A percentile compares a stretch with the other conserved stretches of the same genome.
These are phyloP conservation scores for Celoporthe dispersa DNA, from an alignment of 2,329 filamentous ascomycete genomes.

Conservation along the genomic window DNA sequence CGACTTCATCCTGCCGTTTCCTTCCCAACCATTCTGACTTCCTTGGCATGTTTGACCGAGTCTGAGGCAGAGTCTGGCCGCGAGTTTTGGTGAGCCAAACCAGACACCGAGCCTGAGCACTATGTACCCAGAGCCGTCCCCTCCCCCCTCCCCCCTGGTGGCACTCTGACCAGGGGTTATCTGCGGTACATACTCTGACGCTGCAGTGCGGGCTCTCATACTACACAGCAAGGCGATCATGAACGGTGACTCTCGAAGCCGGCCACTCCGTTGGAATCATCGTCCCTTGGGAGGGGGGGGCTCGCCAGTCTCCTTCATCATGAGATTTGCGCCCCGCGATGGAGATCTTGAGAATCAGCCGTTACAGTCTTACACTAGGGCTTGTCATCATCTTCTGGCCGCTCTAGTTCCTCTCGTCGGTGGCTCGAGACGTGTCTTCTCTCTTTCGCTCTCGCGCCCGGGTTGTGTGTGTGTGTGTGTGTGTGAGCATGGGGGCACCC, in stretches of 20 bases:
- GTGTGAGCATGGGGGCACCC: constrained; percentile 19
- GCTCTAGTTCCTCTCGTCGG: background rate
- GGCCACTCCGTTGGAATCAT: background rate
- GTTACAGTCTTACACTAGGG: background rate
- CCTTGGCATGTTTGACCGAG: constrained; percentile 28
- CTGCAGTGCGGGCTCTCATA: background rate
- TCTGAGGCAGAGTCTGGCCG: constrained; percentile 8
- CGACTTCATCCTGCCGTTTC: constrained; percentile 10
- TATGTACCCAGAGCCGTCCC: background rate
- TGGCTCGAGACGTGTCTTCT: background rate
- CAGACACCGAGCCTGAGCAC: background rate
- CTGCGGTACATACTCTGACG: background rate
- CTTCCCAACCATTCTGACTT: constrained; percentile 11
- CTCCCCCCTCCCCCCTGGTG: background rate
- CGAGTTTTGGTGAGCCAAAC: constrained; percentile 6
- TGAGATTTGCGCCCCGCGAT: background rate
- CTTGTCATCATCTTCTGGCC: background rate
- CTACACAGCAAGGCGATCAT: background rate
- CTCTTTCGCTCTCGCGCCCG: constrained; percentile 15
- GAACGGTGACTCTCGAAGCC: background rate
- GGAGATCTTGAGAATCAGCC: background rate
- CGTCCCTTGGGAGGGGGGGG: background rate
- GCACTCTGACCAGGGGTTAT: background rate
- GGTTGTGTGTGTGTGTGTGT: background rate
- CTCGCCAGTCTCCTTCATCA: background rate